Evolutionary conservation across 352 stramenopile genomes (phyloP), one percentile per base, ranked within the genome.

Genomic region (Phytopythium delawarense): DNA sequence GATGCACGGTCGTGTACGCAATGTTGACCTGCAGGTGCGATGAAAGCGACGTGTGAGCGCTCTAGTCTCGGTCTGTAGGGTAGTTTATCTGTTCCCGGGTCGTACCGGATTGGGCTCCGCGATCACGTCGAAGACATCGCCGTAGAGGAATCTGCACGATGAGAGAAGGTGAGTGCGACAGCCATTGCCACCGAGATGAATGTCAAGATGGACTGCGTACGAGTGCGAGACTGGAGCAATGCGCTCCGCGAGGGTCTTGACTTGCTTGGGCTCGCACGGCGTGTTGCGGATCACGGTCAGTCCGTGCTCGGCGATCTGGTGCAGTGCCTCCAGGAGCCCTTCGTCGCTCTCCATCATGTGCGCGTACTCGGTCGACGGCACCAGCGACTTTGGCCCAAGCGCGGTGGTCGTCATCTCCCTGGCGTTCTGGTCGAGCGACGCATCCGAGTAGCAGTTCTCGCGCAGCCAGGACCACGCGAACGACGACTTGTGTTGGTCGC

Each of bases 1-100:
- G 70, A 28, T 82, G 80, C 39, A 88, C 65, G 11, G 82, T 91
- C 40, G 94, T 98, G 74, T 98, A 98, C 21, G 96, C 96, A 48
- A 98, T 96, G 70, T 99, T 99, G 13, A 98, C 79, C 87, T 95
- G 48, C 4, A 7, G 9, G 30, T 8, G 6, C 6, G 18, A 37
- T 40, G 35, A 62, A 20, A 23, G 32, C 5, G 39, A 34, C n/a
- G 51, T 18, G 44, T 46, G 45, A 59, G 49, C 23, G 25, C 7
- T 58, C 25, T 45, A 15, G 25, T 58, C 11, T 25, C 21, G 57
- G 46, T 8, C 28, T 7, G 28, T 4, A 32, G 28, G 28, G 28
- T 32, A 32, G 28, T 32, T 32, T 4, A 32, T 32, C 4, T 7
- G 28, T 32, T 32, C 70, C 35, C 20, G 49, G 16, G 25, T 4